Evolutionary conservation across 176 grass and related monocot species (phyloP).

Genomic region (Oryza longistaminata): DNA sequence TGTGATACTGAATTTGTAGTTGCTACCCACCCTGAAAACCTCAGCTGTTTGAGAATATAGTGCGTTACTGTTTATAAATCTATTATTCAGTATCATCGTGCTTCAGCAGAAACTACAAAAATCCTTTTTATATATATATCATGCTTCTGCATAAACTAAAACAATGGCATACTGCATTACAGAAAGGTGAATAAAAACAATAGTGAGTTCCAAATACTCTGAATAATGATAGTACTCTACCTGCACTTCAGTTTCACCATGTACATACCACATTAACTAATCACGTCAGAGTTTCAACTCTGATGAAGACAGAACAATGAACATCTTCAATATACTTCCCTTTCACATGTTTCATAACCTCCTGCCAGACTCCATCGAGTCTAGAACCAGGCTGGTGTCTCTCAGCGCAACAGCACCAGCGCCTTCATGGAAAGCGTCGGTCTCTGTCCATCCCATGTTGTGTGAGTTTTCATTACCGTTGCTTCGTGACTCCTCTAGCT

Average conservation of each 20-base stretch:
- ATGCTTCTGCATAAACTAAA: slow-evolving; percentile 1
- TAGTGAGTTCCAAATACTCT: neutral
- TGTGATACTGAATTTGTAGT: neutral
- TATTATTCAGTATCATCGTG: neutral
- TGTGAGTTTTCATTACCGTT: slow-evolving; percentile 23
- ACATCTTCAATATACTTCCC: neutral
- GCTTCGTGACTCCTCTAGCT: slow-evolving; percentile 40
- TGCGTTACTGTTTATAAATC: neutral
- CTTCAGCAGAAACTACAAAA: neutral
- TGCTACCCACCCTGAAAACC: neutral
- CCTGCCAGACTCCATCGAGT: slow-evolving; percentile 47
- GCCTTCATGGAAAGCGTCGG: slow-evolving; percentile 9
- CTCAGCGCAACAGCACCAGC: slow-evolving; percentile 24
- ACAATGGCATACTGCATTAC: neutral
- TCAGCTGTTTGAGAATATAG: neutral
- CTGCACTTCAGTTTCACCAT: neutral
- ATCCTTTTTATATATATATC: too few relatives aligned
- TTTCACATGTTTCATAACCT: slow-evolving; percentile 21
- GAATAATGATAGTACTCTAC: neutral
- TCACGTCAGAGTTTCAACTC: neutral
- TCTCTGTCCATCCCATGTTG: neutral
- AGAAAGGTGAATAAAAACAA: too few relatives aligned
- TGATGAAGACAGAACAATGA: neutral
- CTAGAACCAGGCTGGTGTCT: slow-evolving; percentile 30
- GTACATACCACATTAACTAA: neutral